phyloP scores from a whole-genome alignment of 1,139 yeast genomes.

The Geotrichum australiense region DNA sequence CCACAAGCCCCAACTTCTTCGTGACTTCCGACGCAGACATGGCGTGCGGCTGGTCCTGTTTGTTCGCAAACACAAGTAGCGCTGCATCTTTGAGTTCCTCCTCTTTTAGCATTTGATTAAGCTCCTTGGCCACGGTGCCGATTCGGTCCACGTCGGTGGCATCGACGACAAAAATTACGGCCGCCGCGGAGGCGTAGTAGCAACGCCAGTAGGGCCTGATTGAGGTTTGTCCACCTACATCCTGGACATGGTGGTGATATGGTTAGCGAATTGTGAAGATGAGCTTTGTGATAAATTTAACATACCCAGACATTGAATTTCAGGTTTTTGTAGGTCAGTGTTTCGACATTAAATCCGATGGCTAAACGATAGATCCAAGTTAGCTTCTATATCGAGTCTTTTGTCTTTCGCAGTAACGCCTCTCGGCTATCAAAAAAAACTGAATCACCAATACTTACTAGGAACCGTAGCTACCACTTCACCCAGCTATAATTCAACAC shows the following conservation, averaged over 20 bases:
- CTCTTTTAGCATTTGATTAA: slow-evolving; percentile 86
- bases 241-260: slow-evolving; percentile 44
- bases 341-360: slow-evolving; percentile 95
- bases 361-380: slow-evolving; percentile 37
- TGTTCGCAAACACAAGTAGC: slow-evolving; percentile 72
- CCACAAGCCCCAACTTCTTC: slow-evolving; percentile 76
- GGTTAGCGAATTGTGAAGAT: neutral
- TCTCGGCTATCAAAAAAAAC: neutral
- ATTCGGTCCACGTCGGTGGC: slow-evolving; percentile 94
- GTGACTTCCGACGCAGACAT: slow-evolving; percentile 92
- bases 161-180: slow-evolving; percentile 93
- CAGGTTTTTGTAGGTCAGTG: slow-evolving; percentile 80
- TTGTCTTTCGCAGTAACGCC: no score
- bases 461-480: slow-evolving; percentile 94
- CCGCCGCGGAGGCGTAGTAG: slow-evolving; percentile 92
- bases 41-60: slow-evolving; percentile 96
- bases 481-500: slow-evolving; percentile 44
- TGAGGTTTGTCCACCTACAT: slow-evolving; percentile 94
- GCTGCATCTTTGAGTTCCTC: slow-evolving; percentile 90
- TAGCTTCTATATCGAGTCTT: neutral
- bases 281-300: slow-evolving; percentile 7
- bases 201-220: slow-evolving; percentile 98
- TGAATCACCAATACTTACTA: slow-evolving; percentile 32
- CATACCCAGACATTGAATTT: slow-evolving; percentile 69
- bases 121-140: slow-evolving; percentile 78